phyloP scores from a whole-genome alignment of 192 early-diverging fungal species.

The Backusella sp. region DNA sequence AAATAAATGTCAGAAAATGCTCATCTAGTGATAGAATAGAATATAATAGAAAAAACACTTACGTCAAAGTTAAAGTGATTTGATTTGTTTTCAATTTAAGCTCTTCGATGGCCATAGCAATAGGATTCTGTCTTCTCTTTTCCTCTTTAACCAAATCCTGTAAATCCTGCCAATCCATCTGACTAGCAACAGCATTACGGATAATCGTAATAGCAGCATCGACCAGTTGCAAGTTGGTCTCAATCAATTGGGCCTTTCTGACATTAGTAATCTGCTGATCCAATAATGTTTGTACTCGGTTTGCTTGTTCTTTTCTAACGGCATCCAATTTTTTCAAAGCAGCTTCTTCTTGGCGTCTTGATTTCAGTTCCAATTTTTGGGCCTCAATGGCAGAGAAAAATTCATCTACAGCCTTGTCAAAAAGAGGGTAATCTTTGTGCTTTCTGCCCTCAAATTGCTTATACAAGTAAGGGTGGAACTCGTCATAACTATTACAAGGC shows the following conservation, averaged over 20 bases:
- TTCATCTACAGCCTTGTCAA: slow-evolving; percentile 86
- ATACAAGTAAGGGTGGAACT: slow-evolving; percentile 73
- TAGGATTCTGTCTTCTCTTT: slow-evolving; percentile 69
- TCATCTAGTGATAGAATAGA: too few species aligned
- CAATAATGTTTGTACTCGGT: slow-evolving; percentile 77
- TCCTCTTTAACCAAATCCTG: slow-evolving; percentile 86
- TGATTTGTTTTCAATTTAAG: slow-evolving; percentile 81
- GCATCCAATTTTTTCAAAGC: slow-evolving; percentile 84
- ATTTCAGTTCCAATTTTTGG: slow-evolving; percentile 73
- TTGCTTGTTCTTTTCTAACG: slow-evolving; percentile 75
- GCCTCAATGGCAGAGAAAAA: slow-evolving; percentile 91
- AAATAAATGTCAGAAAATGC: too few species aligned
- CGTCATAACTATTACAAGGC: slow-evolving; percentile 48
- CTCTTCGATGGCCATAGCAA: slow-evolving; percentile 73
- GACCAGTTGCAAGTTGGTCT: slow-evolving; percentile 77
- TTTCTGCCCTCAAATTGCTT: slow-evolving; percentile 53
- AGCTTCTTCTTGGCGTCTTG: slow-evolving; percentile 53
- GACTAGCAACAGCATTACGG: slow-evolving; percentile 82
- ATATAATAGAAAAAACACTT: slow-evolving; percentile 14
- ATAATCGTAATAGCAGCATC: slow-evolving; percentile 88
- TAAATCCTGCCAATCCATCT: slow-evolving; percentile 97
- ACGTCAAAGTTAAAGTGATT: slow-evolving; percentile 65
- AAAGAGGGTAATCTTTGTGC: slow-evolving; percentile 67
- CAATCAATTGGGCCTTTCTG: slow-evolving; percentile 82
- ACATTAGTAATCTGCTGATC: slow-evolving; percentile 65